Evolutionary conservation across 257 asterid genomes (phyloP), one percentile per base, ranked within the genome.

Genomic region (Gynochthodes officinalis): DNA sequence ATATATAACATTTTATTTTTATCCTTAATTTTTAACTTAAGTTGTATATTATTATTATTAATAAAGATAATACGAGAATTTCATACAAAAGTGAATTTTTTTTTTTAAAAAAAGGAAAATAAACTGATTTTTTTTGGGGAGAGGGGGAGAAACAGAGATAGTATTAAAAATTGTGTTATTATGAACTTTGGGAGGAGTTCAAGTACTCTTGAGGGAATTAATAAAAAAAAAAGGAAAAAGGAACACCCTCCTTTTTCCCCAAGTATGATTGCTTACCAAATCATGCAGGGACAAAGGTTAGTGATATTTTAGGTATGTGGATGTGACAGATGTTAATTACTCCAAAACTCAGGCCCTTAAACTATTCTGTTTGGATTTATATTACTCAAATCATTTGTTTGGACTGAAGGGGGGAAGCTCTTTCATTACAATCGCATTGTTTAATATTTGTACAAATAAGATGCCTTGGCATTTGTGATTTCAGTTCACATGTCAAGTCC

Each of bases 241-340:
- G 49, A 48, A 37, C 21, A 43, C 57, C 30, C 66, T 48, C 49
- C 77, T 32, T 18, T 64, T 49, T 46, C 1, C 65, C 43, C 53
- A 44, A 12, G 61, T 43, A 57, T 80, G 79, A 72, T 77, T 49
- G 77, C 68, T 62, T 64, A 69, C 63, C 76, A 80, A 80, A 74
- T 80, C 83, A 76, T 82, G 77, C 25, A 74, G 75, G 72, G 72
- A 21, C 62, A 69, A 48, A 65, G 49, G 70, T 69, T 71, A 70
- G 72, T 72, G 71, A 72, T 83, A 55, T 73, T 77, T 80, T 76
- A 73, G 79, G 84, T 81, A 76, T 68, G 80, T 35, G 77, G 69
- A 68, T 73, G 64, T 66, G 83, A 73, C 82, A 49, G 23, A 19
- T 58, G 76, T 62, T 76, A 64, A 77, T 76, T 73, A 39, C 57